phyloP scores from a whole-genome alignment of 2,329 filamentous ascomycete genomes.

The Daldinia sp. region DNA sequence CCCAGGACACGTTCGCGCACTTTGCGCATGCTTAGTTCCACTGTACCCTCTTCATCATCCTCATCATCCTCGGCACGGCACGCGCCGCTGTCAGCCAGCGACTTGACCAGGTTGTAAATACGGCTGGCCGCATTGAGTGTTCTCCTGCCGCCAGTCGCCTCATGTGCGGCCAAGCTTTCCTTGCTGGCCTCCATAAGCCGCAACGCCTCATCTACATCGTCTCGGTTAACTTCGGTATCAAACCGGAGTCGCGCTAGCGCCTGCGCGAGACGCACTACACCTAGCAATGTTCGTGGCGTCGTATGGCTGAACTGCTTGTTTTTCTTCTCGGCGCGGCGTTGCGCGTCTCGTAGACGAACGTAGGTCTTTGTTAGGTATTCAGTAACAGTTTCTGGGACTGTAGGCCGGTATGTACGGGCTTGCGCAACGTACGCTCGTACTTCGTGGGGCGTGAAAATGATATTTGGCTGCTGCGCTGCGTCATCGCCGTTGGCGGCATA shows the following conservation, averaged over 20 bases:
- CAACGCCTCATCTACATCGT: constrained; percentile 95
- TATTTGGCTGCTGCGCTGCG: constrained; percentile 47
- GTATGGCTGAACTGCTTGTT: constrained; percentile 95
- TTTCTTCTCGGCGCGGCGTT: constrained; percentile 88
- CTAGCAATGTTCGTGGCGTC: constrained; percentile 90
- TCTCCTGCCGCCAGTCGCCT: constrained; percentile 61
- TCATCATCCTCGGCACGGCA: constrained; percentile 74
- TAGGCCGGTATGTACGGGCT: constrained; percentile 86
- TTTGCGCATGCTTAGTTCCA: constrained; percentile 85
- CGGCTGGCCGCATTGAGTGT: constrained; percentile 84
- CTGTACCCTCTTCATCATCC: constrained; percentile 61
- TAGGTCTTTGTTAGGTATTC: constrained; percentile 99
- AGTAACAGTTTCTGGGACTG: constrained; percentile 82
- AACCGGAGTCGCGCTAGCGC: constrained; percentile 93
- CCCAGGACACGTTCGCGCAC: constrained; percentile 92
- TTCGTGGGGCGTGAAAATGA: constrained; percentile 92
- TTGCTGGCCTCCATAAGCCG: constrained; percentile 93
- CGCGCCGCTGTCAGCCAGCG: constrained; percentile 84
- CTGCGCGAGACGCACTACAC: constrained; percentile 91
- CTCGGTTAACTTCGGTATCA: constrained; percentile 81
- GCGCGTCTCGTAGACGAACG: constrained; percentile 89
- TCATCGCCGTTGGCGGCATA: constrained; percentile 49
- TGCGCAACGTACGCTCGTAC: constrained; percentile 96
- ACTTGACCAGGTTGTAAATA: constrained; percentile 94
- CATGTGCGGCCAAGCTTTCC: constrained; percentile 82